Percentiles rank a stretch among this genome's conserved stretches.
Evolutionary conservation across 306 rosid species (phyloP).

Genomic region (Lablab purpureus): DNA sequence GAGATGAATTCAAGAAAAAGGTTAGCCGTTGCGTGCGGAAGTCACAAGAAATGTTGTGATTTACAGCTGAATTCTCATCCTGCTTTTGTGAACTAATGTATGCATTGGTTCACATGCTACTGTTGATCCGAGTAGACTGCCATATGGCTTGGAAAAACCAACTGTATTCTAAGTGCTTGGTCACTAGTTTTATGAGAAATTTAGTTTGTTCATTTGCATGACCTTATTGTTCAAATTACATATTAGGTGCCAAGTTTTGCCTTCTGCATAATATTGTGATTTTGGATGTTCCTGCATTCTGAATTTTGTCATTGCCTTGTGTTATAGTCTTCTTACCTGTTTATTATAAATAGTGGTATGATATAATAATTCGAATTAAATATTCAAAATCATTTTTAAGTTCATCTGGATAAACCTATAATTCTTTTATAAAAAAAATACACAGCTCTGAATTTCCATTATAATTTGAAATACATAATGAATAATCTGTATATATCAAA

Average conservation of each 20-base stretch:
- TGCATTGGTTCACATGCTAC: conserved; percentile 47
- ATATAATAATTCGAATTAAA: too few species aligned
- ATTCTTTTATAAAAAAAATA: too few species aligned
- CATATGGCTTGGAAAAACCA: conserved; percentile 50
- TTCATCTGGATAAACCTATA: too few species aligned
- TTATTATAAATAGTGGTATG: too few species aligned
- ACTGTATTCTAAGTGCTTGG: conserved; percentile 58
- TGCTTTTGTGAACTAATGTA: conserved; percentile 48
- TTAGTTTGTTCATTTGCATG: conserved; percentile 55
- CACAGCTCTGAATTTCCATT: background rate
- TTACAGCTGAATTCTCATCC: conserved; percentile 5
- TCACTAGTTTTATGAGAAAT: conserved; percentile 49
- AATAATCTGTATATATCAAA: too few species aligned
- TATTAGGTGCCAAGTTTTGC: conserved; percentile 40
- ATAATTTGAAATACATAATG: too few species aligned
- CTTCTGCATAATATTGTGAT: conserved; percentile 27
- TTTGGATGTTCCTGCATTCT: conserved; percentile 4
- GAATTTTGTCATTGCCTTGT: background rate
- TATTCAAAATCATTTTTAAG: too few species aligned
- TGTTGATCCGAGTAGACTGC: conserved; percentile 39
- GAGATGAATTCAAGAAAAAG: conserved; percentile 97
- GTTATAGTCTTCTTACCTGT: conserved; percentile 10
- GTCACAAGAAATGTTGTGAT: conserved; percentile 82
- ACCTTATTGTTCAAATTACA: conserved; percentile 46
- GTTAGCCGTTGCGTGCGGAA: conserved; percentile 93